Conservation (phyloP, 164 flowering plant species). For the Stephania cephalantha region DNA sequence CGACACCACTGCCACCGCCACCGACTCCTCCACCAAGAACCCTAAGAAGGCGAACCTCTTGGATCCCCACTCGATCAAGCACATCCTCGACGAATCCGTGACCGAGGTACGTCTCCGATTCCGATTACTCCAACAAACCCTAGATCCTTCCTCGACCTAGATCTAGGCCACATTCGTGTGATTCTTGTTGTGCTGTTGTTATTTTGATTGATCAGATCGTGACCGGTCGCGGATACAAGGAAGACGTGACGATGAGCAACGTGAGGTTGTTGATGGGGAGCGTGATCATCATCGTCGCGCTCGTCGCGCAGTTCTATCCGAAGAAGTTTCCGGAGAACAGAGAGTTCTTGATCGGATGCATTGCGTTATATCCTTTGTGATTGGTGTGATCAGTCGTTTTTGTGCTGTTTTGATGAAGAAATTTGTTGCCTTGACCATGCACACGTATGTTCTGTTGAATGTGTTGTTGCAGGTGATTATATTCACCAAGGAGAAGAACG, state of each 20-base stretch:
- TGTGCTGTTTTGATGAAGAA: neutral
- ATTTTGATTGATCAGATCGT: constrained; percentile 44
- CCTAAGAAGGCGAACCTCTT: constrained; percentile 77
- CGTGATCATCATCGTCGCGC: constrained; percentile 61
- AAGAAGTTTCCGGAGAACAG: constrained; percentile 89
- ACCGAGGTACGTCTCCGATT: constrained; percentile 51
- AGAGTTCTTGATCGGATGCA: constrained; percentile 73
- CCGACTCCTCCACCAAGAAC: constrained; percentile 21
- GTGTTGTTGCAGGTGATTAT: constrained; percentile 73
- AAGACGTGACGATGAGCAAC: constrained; percentile 83
- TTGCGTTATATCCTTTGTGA: constrained; percentile 70
- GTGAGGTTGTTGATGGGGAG: constrained; percentile 55
- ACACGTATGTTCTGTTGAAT: constrained; percentile 62
- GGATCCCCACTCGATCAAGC: constrained; percentile 85
- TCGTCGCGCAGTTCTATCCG: constrained; percentile 82
- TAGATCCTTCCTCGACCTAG: constrained; percentile 5
- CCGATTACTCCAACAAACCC: constrained; percentile 7
- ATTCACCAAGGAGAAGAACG: constrained; percentile 76
- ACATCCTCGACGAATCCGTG: constrained; percentile 80
- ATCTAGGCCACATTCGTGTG: neutral
- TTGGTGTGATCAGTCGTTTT: neutral
- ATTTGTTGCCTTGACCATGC: constrained; percentile 48
- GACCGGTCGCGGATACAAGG: constrained; percentile 58
- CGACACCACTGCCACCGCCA: neutral
- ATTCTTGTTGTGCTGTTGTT: neutral